Evolutionary conservation across 352 stramenopile species (phyloP), one percentile per base, ranked within the genome.

Genomic region (Pythium volutum): DNA sequence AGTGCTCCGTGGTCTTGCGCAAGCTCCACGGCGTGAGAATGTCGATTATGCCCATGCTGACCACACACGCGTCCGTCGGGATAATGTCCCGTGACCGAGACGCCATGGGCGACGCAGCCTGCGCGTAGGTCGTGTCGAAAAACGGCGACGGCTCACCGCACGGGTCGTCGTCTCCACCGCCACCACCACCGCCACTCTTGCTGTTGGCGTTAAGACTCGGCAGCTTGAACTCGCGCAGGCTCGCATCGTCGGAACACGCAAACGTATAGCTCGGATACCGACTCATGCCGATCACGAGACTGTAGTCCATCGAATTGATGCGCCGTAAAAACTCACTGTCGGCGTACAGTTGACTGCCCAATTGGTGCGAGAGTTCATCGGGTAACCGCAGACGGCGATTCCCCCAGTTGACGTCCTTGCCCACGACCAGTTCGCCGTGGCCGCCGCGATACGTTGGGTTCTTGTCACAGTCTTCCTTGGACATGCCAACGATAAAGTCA

Each of bases 241-340:
- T 57, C 11, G 27, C 64, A 42, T 73, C 66, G 27, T 69, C 66
- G 4, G 59, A 62, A 15, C 45, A 66, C 25, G 54, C 46, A 29
- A 67, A 48, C 33, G 65, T 65, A 22, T 59, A 71, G 16, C 53
- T 66, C 23, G 66, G 51, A 33, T 34, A 73, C n/a, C 81, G 76
- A 64, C 78, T 90, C 49, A 98, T 73, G 18, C 94, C 96, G 69
- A 98, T 96, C 52, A 98, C 77, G 62, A 98, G 81, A 55, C 88
- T 98, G 72, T 98, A 98, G 70, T 98, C 96, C 88, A 98, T 98
- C 66, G 96, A 98, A 67, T 97, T 97, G 79, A 98, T 98, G 36
- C 84, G 81, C 45, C 90, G 78, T 47, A 98, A 70, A 55, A 98
- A 98, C 60, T 96, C 76, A 27, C 84, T 97, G 66, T 98, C 96